These are phyloP conservation scores for Cladosporium sp. DNA, from an alignment of 2,329 filamentous ascomycete genomes.

Conservation along the genomic window DNA sequence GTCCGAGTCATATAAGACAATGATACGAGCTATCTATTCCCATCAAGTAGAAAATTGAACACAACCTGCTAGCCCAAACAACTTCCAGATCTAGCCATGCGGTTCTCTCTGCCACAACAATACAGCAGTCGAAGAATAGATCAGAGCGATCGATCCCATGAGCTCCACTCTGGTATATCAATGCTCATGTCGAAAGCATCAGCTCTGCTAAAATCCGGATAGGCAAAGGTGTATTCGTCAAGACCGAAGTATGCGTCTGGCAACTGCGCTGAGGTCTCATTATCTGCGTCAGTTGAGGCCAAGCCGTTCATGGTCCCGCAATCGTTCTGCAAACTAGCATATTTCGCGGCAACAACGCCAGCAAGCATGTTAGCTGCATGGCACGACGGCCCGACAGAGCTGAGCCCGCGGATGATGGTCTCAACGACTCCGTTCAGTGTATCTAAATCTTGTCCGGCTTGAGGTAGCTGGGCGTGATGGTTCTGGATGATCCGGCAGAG, in stretches of 20 bases:
- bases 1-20: too few relatives aligned
- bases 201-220: neutral
- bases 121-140: too few relatives aligned
- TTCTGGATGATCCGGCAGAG: constrained; percentile 34
- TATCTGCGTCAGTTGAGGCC: neutral
- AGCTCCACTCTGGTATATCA: neutral
- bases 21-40: too few relatives aligned
- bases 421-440: neutral
- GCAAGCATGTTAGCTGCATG: neutral
- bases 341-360: neutral
- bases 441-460: neutral
- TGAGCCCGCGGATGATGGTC: neutral
- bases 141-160: neutral
- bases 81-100: too few relatives aligned
- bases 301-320: neutral
- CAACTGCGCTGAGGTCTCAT: neutral
- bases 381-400: neutral
- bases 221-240: neutral
- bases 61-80: too few relatives aligned
- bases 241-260: neutral
- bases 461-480: neutral
- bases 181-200: neutral
- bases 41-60: too few relatives aligned
- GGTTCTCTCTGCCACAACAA: too few relatives aligned
- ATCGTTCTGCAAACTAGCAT: neutral